Conservation (phyloP, 2,329 filamentous ascomycete genomes). For the Epichloe brachyelytri region DNA sequence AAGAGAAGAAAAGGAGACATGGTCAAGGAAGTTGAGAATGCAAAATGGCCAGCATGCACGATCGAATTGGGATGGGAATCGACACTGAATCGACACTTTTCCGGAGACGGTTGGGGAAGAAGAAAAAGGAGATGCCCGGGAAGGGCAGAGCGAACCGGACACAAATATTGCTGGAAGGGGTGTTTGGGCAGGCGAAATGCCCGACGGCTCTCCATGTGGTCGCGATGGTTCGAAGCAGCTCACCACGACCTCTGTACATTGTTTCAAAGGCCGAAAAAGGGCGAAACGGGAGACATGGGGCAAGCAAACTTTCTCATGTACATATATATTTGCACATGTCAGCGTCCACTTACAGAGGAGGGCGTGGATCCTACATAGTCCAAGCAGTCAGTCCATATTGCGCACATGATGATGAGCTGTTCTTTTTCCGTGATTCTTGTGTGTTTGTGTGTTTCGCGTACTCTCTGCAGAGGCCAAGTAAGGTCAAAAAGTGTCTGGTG, state of each 20-base stretch:
- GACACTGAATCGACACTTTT: not conserved
- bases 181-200: not conserved
- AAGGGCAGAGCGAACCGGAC: not conserved
- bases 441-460: too few species aligned
- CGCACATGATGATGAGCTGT: not conserved
- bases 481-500: too few species aligned
- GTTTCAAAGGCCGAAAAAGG: conserved; percentile 8
- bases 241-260: conserved; percentile 19
- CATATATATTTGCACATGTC: not conserved
- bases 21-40: conserved; percentile 20
- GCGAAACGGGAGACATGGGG: conserved; percentile 1
- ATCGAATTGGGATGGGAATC: not conserved
- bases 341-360: not conserved
- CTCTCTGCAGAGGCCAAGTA: too few species aligned
- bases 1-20: not conserved
- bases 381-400: not conserved
- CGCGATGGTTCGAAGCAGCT: conserved; percentile 9
- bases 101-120: not conserved
- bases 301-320: not conserved
- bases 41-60: conserved; percentile 12
- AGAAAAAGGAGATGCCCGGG: not conserved
- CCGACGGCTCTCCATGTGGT: not conserved
- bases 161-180: not conserved
- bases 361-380: not conserved
- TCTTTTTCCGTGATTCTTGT: too few species aligned